A percentile compares a stretch with the other conserved stretches of the same genome.
Evolutionary conservation across 1,139 yeast genomes (phyloP).

Genomic region (Sugiyamaella xylanicola): DNA sequence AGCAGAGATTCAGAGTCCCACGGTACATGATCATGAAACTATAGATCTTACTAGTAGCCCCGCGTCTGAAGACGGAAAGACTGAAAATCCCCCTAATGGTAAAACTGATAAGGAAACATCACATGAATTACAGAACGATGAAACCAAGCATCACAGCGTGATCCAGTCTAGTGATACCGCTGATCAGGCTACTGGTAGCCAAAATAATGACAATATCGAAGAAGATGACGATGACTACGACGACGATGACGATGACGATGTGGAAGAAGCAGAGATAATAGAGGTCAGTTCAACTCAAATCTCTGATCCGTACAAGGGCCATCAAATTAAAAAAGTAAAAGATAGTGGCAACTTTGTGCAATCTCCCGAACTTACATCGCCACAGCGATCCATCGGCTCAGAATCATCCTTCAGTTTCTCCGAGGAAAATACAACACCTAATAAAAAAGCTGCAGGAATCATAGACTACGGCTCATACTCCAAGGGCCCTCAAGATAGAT

Average conservation of each 20-base stretch:
- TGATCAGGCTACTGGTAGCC: neutral
- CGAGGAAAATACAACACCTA: slow-evolving; percentile 5
- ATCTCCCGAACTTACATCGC: slow-evolving; percentile 4
- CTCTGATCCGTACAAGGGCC: slow-evolving; percentile 3
- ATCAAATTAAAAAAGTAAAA: neutral
- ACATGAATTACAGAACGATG: neutral
- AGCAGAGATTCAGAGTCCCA: neutral
- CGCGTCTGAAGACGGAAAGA: neutral
- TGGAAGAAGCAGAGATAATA: slow-evolving; percentile 8
- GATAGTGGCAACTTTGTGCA: neutral
- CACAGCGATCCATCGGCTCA: slow-evolving; percentile 9
- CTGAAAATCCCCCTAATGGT: neutral
- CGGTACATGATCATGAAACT: neutral
- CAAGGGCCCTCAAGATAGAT: slow-evolving; percentile 28
- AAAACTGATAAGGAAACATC: neutral
- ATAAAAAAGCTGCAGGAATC: slow-evolving; percentile 26
- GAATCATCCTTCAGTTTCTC: neutral
- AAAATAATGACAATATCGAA: slow-evolving; percentile 3
- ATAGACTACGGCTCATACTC: slow-evolving; percentile 26
- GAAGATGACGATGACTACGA: neutral
- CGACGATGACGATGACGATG: slow-evolving; percentile 2
- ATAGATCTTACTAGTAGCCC: slow-evolving; percentile 8
- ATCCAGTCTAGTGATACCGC: too few relatives aligned
- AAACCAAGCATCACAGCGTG: neutral
- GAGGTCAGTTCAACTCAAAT: slow-evolving; percentile 5